Conservation (phyloP, 805 yeast species). For the Kuraishia hungarica region DNA sequence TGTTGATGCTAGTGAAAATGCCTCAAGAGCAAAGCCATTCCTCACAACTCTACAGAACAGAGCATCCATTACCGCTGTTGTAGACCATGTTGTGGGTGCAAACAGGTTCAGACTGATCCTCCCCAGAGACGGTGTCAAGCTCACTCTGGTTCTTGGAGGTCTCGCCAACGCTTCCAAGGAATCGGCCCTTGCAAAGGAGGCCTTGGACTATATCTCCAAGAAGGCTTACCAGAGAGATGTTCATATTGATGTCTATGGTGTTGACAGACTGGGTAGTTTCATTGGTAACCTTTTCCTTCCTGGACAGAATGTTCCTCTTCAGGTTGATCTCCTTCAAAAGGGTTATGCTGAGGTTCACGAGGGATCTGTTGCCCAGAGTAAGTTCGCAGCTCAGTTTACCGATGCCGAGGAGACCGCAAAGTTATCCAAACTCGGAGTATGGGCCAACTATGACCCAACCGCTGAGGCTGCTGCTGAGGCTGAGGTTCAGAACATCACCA, state of each 20-base stretch:
- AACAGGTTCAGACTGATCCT: conserved; percentile 58
- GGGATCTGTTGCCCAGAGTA: conserved; percentile 50
- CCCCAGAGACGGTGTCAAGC: conserved; percentile 63
- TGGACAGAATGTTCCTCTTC: conserved; percentile 46
- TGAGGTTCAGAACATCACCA: conserved; percentile 9
- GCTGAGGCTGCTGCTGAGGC: conserved; percentile 22
- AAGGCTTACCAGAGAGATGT: conserved; percentile 67
- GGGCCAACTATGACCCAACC: conserved; percentile 51
- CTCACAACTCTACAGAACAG: conserved; percentile 62
- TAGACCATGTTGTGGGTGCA: conserved; percentile 64
- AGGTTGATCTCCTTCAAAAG: conserved; percentile 42
- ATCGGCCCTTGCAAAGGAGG: conserved; percentile 33
- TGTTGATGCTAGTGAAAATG: conserved; percentile 74
- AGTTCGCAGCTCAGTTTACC: conserved; percentile 41
- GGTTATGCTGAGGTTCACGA: conserved; percentile 65
- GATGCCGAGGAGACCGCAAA: conserved; percentile 61
- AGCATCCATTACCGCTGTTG: conserved; percentile 55
- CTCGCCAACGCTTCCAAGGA: conserved; percentile 35
- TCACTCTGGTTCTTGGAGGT: conserved; percentile 73
- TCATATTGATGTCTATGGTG: conserved; percentile 55
- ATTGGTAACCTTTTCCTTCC: conserved; percentile 59
- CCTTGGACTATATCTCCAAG: conserved; percentile 43
- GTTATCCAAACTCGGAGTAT: conserved; percentile 46
- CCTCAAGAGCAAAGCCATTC: conserved; percentile 65
- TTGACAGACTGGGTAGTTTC: conserved; percentile 76